Evolutionary conservation across 371 early-diverging fungal species (phyloP), one percentile per base, ranked within the genome.

Genomic region (Coemansia sp.): DNA sequence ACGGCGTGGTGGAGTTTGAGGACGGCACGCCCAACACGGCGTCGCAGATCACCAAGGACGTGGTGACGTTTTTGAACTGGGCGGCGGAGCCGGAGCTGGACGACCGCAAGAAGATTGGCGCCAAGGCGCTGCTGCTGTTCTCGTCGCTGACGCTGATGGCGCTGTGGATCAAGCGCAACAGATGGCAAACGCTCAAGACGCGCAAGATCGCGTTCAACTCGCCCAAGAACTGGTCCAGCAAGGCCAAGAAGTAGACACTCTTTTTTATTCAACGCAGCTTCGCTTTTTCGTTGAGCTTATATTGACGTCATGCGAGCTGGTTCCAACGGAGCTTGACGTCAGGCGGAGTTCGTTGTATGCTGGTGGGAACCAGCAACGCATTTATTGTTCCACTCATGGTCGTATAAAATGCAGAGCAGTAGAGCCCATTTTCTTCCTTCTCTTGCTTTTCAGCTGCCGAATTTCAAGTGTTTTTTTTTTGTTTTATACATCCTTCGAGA

Each of bases 11-110:
- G 40, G 97, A 98, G 69, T 98, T 92, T 76, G 98, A 97, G 66
- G 98, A 98, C 79, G 98, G 91, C 58, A 96, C 98, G n/a, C 95
- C 96, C 59, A 95, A 95, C 70, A 95, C 93, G 26, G 89, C 97
- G 42, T 93, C 96, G 30, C 98, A 98, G 83, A 90, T 98, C 83
- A 93, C 98, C 65, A 97, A 95, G 87, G 98, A 98, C 81, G 98
- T 98, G 26, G 82, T 89, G 38, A 88, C 90, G 34, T 98, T 96
- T 89, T 81, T 96, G 65, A 80, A 89, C 63, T 98, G 96, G 96
- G 91, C 96, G 39, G 85, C 93, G 52, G 95, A 96, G 81, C 98
- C 98, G 40, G 98, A 98, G 79, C 90, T 93, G 64, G 98, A 97
- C 73, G 93, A 95, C 39, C 88, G 98, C 74, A 98, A 96, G 85